A percentile compares a stretch with the other conserved stretches of the same genome.
These are phyloP conservation scores for Sanghuangporus weigelae DNA, from an alignment of 1,284 basidiomycete species.

Conservation along the genomic window DNA sequence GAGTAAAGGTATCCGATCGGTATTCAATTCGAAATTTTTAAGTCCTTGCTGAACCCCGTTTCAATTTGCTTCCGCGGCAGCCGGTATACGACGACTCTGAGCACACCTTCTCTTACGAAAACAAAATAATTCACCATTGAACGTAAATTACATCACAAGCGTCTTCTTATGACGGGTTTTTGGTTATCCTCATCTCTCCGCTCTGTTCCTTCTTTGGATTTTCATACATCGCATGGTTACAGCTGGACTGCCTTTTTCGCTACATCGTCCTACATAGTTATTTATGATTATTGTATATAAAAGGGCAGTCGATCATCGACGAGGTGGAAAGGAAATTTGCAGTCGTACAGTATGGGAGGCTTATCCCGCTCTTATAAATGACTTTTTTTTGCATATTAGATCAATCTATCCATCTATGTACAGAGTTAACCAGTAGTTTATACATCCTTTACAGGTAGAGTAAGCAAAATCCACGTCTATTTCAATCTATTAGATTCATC, in stretches of 20 bases:
- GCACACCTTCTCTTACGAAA: background rate
- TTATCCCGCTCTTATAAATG: background rate
- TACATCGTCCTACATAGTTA: background rate
- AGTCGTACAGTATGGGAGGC: background rate
- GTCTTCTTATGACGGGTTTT: background rate
- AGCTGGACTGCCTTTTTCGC: background rate
- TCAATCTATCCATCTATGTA: background rate
- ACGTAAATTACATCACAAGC: background rate
- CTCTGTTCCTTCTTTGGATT: background rate
- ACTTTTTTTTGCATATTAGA: background rate
- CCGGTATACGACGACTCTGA: background rate
- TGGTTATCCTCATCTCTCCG: background rate
- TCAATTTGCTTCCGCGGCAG: background rate
- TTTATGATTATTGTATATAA: background rate
- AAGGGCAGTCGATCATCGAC: background rate
- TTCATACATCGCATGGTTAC: background rate
- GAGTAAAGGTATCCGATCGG: background rate
- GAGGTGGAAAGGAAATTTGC: background rate
- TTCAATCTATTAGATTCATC: too few species aligned
- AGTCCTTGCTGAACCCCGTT: background rate
- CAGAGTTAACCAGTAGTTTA: background rate
- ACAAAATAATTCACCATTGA: background rate
- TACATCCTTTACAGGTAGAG: too few species aligned
- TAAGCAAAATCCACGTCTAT: too few species aligned
- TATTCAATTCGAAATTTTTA: background rate